Conservation (phyloP, 257 asterid genomes). For the Plantago ovata region DNA sequence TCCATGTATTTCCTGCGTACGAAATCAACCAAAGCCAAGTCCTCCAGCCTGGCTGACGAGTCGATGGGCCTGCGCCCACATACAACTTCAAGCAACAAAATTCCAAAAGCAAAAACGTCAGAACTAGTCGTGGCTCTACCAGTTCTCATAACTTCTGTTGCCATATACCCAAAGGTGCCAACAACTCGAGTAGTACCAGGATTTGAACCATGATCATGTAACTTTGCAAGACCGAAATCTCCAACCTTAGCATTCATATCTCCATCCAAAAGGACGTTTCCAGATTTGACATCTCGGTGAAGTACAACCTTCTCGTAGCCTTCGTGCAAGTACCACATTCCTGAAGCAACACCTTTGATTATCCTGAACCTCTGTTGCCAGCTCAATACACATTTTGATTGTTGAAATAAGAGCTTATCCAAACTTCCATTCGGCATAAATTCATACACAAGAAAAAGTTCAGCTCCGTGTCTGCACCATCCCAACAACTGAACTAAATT, state of each 20-base stretch:
- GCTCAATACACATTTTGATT: conserved; percentile 15
- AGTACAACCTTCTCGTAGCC: conserved; percentile 36
- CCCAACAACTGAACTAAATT: too few relatives aligned
- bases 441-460: too few relatives aligned
- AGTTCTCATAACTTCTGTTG: conserved; percentile 29
- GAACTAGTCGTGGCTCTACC: conserved; percentile 28
- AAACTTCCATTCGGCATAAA: conserved; percentile 43
- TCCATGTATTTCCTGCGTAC: conserved; percentile 22
- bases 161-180: conserved; percentile 37
- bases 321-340: conserved; percentile 38
- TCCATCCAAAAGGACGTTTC: conserved; percentile 29
- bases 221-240: conserved; percentile 34
- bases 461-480: too few relatives aligned
- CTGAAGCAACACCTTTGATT: conserved; percentile 44
- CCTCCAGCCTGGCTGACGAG: conserved; percentile 14
- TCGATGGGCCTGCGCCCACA: conserved; percentile 31
- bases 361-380: conserved; percentile 42
- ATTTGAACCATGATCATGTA: conserved; percentile 26
- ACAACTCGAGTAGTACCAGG: conserved; percentile 32
- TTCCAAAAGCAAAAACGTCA: conserved; percentile 31
- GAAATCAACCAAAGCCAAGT: conserved; percentile 20
- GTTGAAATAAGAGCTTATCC: conserved; percentile 27
- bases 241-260: conserved; percentile 30
- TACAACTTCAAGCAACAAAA: conserved; percentile 22
- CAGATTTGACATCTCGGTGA: conserved; percentile 33